Base-by-base conservation (phyloP, 495 filamentous ascomycete species). In the Penicillium subrubescens region DNA sequence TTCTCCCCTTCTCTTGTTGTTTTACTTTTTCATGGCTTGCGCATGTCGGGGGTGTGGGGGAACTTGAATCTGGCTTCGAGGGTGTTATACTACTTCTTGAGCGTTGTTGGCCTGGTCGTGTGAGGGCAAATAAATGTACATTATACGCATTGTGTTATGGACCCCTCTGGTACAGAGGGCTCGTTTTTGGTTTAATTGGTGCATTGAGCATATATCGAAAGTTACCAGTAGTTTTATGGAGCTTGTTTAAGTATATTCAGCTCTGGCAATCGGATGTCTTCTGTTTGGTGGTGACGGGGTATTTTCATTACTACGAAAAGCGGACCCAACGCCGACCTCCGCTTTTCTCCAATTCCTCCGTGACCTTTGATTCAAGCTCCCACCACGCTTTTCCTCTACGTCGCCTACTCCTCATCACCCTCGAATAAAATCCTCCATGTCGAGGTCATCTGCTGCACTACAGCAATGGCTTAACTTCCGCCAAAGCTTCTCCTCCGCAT, bases 61-160 rank as follows among this genome's bases (percentile, higher is more conserved):
- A 54, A n/a, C 17, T 54, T 8, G 51, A 31, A 54, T 19, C 48
- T 41, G 53, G 60, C 53, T 68, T 65, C 64, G 67, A 67, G 67
- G 70, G 65, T 56, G 53, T 56, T 56, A 37, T 56, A 35, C 33
- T 74, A 69, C 39, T 72, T 59, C 59, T 70, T 72, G 71, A 71
- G 68, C 73, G 66, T 72, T 68, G 51, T 64, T 61, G 70, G 62
- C 65, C 57, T 68, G 69, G 67, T 66, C 59, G 62, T 62, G 62
- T 63, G 69, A 68, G 67, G 71, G 71, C 75, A 73, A 77, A 75
- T 79, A 73, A 78, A 75, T 79, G 78, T 81, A 81, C 74, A 81
- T 79, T 81, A 81, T 78, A 71, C 74, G 74, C 73, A 76, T 73
- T 67, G 71, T 73, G 60, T 70, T 73, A 66, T 72, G 70, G 70